Evolutionary conservation across 208 protist species (phyloP).

Genomic region (Strigomonas galati): DNA sequence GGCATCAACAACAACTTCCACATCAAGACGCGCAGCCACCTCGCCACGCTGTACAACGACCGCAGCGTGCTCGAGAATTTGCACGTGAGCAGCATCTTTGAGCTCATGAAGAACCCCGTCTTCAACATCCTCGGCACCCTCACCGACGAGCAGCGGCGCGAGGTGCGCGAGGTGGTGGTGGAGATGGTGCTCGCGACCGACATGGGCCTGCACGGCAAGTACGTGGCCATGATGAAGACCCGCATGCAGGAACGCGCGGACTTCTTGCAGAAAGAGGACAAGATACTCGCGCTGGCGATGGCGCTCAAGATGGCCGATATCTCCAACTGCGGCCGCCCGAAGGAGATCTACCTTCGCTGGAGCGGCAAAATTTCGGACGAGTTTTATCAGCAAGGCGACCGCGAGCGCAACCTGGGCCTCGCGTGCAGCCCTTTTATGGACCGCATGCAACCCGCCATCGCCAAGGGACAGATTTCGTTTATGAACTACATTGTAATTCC

Average conservation of each 20-base stretch:
- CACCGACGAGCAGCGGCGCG: conserved; percentile 67
- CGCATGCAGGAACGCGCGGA: conserved; percentile 55
- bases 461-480: conserved; percentile 89
- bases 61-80: conserved; percentile 94
- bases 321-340: conserved; percentile 89
- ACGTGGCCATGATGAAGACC: conserved; percentile 60
- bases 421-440: conserved; percentile 94
- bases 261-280: conserved; percentile 79
- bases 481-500: conserved; percentile 92
- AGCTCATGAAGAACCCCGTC: conserved; percentile 82
- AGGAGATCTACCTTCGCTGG: conserved; percentile 90
- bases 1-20: conserved; percentile 94
- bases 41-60: conserved; percentile 94
- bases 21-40: conserved; percentile 77
- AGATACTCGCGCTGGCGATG: conserved; percentile 84
- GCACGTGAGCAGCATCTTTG: conserved; percentile 90
- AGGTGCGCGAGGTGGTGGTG: conserved; percentile 88
- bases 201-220: conserved; percentile 89
- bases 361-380: conserved; percentile 88
- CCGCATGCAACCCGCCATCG: conserved; percentile 63
- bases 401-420: conserved; percentile 79
- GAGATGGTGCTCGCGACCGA: conserved; percentile 95
- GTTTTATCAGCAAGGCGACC: conserved; percentile 93
- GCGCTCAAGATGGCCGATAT: conserved; percentile 95
- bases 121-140: conserved; percentile 85